Percentiles rank a stretch among this genome's conserved stretches.
phyloP scores from a whole-genome alignment of 2,329 filamentous ascomycete genomes.

The Parascedosporium putredinis region DNA sequence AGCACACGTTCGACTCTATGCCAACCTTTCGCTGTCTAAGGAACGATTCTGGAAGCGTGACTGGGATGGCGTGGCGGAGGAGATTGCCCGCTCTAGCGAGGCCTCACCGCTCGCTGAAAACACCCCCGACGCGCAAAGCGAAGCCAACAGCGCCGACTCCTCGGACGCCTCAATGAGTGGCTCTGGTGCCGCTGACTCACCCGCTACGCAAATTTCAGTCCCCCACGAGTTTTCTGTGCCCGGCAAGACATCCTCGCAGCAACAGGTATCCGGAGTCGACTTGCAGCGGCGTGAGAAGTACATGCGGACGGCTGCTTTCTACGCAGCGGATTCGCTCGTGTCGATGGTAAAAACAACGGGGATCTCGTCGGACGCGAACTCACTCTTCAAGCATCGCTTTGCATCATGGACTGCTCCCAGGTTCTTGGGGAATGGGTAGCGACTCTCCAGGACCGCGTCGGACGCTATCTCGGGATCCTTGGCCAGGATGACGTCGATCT shows the following conservation, averaged over 20 bases:
- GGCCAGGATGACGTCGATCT: conserved; percentile 75
- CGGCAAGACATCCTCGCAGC: conserved; percentile 24
- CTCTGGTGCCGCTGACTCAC: conserved; percentile 39
- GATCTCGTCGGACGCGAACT: conserved; percentile 77
- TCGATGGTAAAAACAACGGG: conserved; percentile 84
- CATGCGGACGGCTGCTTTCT: conserved; percentile 87
- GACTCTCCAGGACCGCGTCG: conserved; percentile 88
- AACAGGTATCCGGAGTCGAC: conserved; percentile 25
- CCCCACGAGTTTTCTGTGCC: conserved; percentile 33
- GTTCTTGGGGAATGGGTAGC: conserved; percentile 91
- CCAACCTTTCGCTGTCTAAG: conserved; percentile 85
- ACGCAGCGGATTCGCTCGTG: conserved; percentile 80
- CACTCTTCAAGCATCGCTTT: conserved; percentile 83
- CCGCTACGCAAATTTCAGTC: conserved; percentile 37
- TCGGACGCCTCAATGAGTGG: conserved; percentile 36
- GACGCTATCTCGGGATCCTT: conserved; percentile 75
- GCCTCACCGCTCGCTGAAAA: conserved; percentile 62
- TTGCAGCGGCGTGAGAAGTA: conserved; percentile 73
- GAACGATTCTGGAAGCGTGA: conserved; percentile 92
- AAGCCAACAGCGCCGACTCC: conserved; percentile 30
- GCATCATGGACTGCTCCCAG: conserved; percentile 86
- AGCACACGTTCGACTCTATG: conserved; percentile 84
- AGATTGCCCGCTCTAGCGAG: conserved; percentile 69
- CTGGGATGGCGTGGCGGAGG: conserved; percentile 83
- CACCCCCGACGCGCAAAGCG: conserved; percentile 40